A percentile compares a stretch with the other conserved stretches of the same genome.
Conservation (phyloP, 2,329 filamentous ascomycete genomes). For the Xylariaceae sp. region DNA sequence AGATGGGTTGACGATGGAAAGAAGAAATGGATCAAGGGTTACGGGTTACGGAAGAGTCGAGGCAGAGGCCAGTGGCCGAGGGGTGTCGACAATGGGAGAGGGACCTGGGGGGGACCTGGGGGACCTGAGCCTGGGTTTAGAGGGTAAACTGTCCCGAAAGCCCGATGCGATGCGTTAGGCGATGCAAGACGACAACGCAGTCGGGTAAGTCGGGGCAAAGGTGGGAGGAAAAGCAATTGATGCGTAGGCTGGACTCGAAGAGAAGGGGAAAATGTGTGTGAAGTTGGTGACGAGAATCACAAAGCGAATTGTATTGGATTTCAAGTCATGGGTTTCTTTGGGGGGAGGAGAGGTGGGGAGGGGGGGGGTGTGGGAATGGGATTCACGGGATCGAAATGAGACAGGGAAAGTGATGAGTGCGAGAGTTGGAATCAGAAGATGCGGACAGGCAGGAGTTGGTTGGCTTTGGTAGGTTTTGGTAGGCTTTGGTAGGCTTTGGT, state of each 20-base stretch:
- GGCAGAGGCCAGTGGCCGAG: conserved; percentile 7
- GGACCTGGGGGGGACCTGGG: too few relatives aligned
- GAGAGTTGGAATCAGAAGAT: background rate
- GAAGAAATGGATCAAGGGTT: conserved; percentile 10
- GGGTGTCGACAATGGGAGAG: conserved; percentile 17
- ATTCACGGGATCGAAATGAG: conserved; percentile 18
- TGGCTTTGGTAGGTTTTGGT: conserved; percentile 1
- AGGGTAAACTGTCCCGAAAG: conserved; percentile 4
- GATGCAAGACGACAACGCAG: conserved; percentile 3
- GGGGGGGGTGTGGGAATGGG: conserved; percentile 9
- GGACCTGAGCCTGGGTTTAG: too few relatives aligned
- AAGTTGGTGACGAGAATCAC: conserved; percentile 10
- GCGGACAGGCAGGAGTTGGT: conserved; percentile 14
- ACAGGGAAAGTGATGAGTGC: conserved; percentile 12
- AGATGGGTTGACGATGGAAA: conserved; percentile 3
- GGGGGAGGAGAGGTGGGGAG: background rate
- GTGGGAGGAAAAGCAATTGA: conserved; percentile 13
- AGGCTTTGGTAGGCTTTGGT: too few relatives aligned
- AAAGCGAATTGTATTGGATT: conserved; percentile 19
- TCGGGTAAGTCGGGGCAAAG: conserved; percentile 2
- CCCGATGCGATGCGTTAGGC: conserved; percentile 6
- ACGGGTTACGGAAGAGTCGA: background rate
- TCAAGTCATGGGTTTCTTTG: conserved; percentile 13
- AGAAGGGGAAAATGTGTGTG: background rate
- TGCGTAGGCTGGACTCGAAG: conserved; percentile 9